A percentile compares a stretch with the other conserved stretches of the same genome.
phyloP scores from a whole-genome alignment of 75 land plant genomes.

The Selaginella tamariscina region DNA sequence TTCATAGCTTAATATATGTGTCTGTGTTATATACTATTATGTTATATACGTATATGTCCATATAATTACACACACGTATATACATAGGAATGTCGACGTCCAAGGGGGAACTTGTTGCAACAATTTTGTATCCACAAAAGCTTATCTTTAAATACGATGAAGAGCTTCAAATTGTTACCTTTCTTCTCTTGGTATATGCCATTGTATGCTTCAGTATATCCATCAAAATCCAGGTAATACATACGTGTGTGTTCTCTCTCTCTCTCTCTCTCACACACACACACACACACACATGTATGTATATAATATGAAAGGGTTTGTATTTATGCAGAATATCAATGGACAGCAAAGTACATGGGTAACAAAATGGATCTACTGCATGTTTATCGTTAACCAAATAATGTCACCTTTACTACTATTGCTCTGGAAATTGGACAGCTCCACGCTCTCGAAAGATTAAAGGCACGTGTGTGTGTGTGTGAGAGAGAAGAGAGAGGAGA shows the following conservation, averaged over 20 bases:
- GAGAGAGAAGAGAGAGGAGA: no score
- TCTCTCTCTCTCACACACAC: no score
- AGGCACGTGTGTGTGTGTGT: conserved; percentile 23
- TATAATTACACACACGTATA: no score
- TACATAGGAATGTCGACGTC: conserved; percentile 32
- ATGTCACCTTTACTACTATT: conserved; percentile 31
- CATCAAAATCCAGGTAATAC: conserved; percentile 24
- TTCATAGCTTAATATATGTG: no score
- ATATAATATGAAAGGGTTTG: no score
- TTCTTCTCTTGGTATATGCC: conserved; percentile 25
- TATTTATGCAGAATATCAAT: conserved; percentile 19
- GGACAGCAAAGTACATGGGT: conserved; percentile 29
- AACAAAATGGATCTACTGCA: conserved; percentile 33
- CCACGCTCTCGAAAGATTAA: conserved; percentile 30
- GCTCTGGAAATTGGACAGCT: conserved; percentile 38
- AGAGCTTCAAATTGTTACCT: conserved; percentile 29
- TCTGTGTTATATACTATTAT: no score
- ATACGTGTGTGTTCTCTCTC: no score
- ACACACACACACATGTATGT: no score
- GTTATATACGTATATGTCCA: no score
- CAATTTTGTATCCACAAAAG: conserved; percentile 33
- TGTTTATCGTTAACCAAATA: conserved; percentile 30
- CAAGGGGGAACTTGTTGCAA: conserved; percentile 25
- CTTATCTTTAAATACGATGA: conserved; percentile 35
- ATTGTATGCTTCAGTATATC: conserved; percentile 30